These are phyloP conservation scores for Colletotrichum falcatum DNA, from an alignment of 2,329 filamentous ascomycete genomes.

Conservation along the genomic window DNA sequence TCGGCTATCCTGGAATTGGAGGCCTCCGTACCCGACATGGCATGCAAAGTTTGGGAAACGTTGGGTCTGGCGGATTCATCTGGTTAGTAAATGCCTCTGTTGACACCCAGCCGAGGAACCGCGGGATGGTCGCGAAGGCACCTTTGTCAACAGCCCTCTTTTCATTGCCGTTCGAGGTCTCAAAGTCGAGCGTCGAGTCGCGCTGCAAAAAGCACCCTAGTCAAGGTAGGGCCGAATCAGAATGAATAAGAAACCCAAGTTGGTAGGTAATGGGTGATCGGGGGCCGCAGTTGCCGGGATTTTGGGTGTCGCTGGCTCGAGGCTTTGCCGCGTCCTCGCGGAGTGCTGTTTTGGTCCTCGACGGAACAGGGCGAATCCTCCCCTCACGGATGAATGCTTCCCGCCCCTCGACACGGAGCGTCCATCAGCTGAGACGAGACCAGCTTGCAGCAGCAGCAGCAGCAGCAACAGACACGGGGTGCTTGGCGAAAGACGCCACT, in stretches of 20 bases:
- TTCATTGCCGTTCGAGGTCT: background rate
- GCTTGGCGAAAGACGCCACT: constrained; percentile 4
- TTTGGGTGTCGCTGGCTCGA: constrained; percentile 10
- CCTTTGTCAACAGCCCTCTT: background rate
- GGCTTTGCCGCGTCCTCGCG: constrained; percentile 9
- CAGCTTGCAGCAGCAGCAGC: constrained; percentile 29
- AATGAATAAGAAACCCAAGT: constrained; percentile 13
- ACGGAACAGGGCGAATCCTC: constrained; percentile 16
- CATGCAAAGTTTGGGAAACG: no score
- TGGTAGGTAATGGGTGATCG: constrained; percentile 22
- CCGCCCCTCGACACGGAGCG: constrained; percentile 15
- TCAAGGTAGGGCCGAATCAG: constrained; percentile 11
- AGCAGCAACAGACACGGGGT: constrained; percentile 19
- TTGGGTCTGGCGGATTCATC: background rate
- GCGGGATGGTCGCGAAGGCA: constrained; percentile 1
- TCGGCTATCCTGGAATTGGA: background rate
- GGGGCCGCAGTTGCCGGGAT: constrained; percentile 21
- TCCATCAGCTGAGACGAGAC: constrained; percentile 25
- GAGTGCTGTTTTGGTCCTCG: background rate
- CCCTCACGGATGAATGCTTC: constrained; percentile 28
- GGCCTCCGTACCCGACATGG: background rate
- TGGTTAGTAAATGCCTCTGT: background rate
- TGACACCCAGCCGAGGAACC: background rate
- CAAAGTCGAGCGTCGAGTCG: constrained; percentile 11
- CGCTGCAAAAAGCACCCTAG: background rate